phyloP scores from a whole-genome alignment of 2,329 filamentous ascomycete species.

The Verticillium zaregamsianum region DNA sequence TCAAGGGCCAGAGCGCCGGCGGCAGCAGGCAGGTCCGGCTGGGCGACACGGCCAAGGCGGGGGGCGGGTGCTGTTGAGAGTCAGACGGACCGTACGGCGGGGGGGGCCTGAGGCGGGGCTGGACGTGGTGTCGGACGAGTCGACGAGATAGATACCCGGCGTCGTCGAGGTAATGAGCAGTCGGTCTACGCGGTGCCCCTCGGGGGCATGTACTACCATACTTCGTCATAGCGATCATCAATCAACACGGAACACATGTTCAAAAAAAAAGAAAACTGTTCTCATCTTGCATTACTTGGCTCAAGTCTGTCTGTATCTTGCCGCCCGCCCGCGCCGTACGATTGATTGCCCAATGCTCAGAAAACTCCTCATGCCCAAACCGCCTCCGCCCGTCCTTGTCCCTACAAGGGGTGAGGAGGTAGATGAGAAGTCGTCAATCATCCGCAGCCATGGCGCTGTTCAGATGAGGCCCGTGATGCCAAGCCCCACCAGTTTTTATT shows the following conservation, averaged over 20 bases:
- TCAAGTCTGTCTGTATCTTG: background rate
- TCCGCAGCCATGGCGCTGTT: background rate
- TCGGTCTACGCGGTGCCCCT: background rate
- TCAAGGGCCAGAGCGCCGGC: constrained; percentile 66
- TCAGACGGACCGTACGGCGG: too few species aligned
- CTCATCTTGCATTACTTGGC: background rate
- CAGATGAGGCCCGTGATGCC: background rate
- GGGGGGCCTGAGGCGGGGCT: background rate
- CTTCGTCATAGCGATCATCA: background rate
- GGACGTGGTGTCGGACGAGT: background rate
- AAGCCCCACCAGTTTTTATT: background rate
- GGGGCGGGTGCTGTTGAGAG: constrained; percentile 44
- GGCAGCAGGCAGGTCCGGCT: constrained; percentile 43
- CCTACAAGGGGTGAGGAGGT: background rate
- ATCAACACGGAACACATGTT: background rate
- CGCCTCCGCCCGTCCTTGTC: background rate
- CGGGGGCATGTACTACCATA: background rate
- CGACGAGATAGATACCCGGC: background rate
- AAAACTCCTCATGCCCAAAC: background rate
- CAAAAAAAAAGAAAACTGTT: background rate
- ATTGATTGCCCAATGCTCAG: background rate
- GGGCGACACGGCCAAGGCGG: constrained; percentile 31
- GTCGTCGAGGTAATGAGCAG: background rate
- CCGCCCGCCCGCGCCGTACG: background rate
- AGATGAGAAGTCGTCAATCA: constrained; percentile 1